Percentiles rank a stretch among this genome's conserved stretches.
phyloP scores from a whole-genome alignment of 805 yeast genomes.

The Jamesozyma piceae region DNA sequence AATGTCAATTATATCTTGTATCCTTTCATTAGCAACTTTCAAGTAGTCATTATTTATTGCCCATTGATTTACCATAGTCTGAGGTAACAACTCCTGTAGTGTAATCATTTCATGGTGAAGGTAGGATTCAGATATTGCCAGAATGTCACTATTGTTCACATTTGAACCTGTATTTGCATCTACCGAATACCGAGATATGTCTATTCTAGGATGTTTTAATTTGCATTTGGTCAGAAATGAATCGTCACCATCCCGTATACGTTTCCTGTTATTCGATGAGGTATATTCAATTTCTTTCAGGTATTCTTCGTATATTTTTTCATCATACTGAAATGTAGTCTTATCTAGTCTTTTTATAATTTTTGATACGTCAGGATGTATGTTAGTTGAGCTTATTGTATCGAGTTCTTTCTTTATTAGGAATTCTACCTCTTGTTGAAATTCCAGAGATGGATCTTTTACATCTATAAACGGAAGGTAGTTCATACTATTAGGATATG shows the following conservation, averaged over 20 bases:
- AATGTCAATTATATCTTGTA: conserved; percentile 25
- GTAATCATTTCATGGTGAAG: conserved; percentile 30
- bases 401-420: conserved; percentile 16
- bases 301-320: conserved; percentile 1
- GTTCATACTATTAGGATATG: conserved; percentile 7
- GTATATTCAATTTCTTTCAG: neutral
- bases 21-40: conserved; percentile 21
- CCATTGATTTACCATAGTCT: conserved; percentile 33
- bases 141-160: conserved; percentile 7
- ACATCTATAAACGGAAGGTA: conserved; percentile 13
- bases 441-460: neutral
- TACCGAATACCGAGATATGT: conserved; percentile 23
- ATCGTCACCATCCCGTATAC: conserved; percentile 6
- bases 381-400: conserved; percentile 14
- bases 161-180: conserved; percentile 2
- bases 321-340: neutral
- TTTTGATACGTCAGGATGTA: conserved; percentile 15
- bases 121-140: conserved; percentile 22
- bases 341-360: neutral
- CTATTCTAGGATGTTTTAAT: conserved; percentile 22
- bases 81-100: conserved; percentile 30
- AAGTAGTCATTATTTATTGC: conserved; percentile 30
- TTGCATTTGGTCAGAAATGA: conserved; percentile 4
- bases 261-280: conserved; percentile 4
- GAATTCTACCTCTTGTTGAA: conserved; percentile 6